Evolutionary conservation across 371 early-diverging fungal species (phyloP).

Genomic region (Mycotypha africana): DNA sequence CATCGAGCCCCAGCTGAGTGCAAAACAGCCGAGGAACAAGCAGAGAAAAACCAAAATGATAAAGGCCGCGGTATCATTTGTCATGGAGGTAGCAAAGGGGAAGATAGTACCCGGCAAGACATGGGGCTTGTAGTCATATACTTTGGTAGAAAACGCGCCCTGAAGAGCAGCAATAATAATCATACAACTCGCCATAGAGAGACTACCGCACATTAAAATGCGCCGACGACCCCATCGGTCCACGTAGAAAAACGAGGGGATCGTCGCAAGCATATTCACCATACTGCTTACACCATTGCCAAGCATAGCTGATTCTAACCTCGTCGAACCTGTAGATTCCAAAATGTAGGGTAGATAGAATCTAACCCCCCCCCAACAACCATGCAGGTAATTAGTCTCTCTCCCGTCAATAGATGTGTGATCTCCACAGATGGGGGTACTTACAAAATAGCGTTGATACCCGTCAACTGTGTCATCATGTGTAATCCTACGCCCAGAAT

Average conservation of each 20-base stretch:
- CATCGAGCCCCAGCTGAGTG: constrained; percentile 81
- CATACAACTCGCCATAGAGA: constrained; percentile 25
- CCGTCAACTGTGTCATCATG: constrained; percentile 65
- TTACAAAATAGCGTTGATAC: constrained; percentile 69
- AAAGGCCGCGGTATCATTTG: constrained; percentile 22
- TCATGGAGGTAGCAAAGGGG: constrained; percentile 49
- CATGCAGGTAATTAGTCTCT: too few species aligned
- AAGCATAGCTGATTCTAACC: constrained; percentile 40
- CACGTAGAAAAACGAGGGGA: constrained; percentile 63
- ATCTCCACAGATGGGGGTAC: constrained; percentile 54
- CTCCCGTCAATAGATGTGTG: too few species aligned
- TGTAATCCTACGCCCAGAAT: constrained; percentile 65
- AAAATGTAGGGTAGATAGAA: constrained; percentile 60
- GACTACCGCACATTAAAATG: constrained; percentile 43
- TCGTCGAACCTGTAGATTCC: constrained; percentile 50
- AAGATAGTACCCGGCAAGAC: not conserved
- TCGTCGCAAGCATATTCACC: constrained; percentile 53
- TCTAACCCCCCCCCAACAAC: too few species aligned
- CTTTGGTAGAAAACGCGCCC: not conserved
- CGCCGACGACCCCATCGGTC: constrained; percentile 55
- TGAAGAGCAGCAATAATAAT: constrained; percentile 20
- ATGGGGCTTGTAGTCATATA: too few species aligned
- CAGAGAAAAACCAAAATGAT: constrained; percentile 53
- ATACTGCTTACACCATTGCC: constrained; percentile 59
- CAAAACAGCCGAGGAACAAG: constrained; percentile 62